Base-by-base conservation (phyloP, 306 rosid genomes). In the Dicorynia guianensis region DNA sequence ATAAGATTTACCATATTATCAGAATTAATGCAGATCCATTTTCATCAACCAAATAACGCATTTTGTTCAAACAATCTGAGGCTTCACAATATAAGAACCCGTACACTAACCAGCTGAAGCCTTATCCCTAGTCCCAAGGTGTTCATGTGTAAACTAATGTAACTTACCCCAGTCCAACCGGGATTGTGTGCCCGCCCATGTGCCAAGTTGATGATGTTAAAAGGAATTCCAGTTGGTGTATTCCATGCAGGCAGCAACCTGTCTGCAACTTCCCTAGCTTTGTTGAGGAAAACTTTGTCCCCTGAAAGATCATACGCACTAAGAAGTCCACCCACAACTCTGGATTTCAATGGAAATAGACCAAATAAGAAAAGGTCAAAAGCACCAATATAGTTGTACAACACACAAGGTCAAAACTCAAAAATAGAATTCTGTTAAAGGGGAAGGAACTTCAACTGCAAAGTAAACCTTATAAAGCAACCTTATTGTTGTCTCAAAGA, bases 401-500 rank as follows among this genome's bases (percentile, higher is more conserved):
- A 66, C 63, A 84, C 68, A 48, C 11, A 48, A 17, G 38, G 52
- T 60, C 35, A 47, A 44, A 48, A 72, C 79, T 80, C 72, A 68
- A 11, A 34, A 77, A 72, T 54, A 77, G 67, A 42, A 57, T 64
- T 46, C 57, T 52, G 49, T 50, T 44, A 76, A 69, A 38, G 69
- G 74, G 34, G 71, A 84, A 63, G 58, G 69, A 40, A 83, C 85
- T 48, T 82, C 80, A 78, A 92, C 90, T 75, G 75, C 83, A 77
- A 82, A 86, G 83, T 91, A 95, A 95, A 95, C 96, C 97, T 89
- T 86, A 89, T 84, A 85, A 82, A 71, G 90, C 90, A 89, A 90
- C 98, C 98, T 96, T 93, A 96, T 96, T 85, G 98, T 96, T 88
- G 99, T 96, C 96, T 96, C 98, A 84, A 96, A 96, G 76, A 96